Base-by-base conservation (phyloP, 2,329 filamentous ascomycete genomes). In the Phialophora macrospora region DNA sequence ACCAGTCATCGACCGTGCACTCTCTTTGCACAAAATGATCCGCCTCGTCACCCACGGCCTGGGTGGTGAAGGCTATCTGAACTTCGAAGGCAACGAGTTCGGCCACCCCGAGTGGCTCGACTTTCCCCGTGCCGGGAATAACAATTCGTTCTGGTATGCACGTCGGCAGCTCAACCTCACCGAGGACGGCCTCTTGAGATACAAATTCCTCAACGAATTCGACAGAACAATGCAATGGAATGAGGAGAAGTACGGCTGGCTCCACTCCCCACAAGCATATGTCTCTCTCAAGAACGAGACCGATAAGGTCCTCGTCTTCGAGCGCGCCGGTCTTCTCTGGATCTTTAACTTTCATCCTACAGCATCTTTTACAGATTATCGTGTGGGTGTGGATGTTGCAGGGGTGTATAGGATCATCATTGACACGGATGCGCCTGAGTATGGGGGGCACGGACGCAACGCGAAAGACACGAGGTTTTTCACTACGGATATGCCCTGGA, bases 31-130 rank as follows among this genome's bases (percentile, higher is more conserved):
- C 85, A 99, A 99, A 83, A 90, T 99, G 90, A 97, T 99, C 74
- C 90, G 95, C 14, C 87, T 99, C 17, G 82, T 99, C 69, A 98
- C 95, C 1, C 94, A 99, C 76, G 87, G 85, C 49, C 86, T 99
- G 17, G 95, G 95, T 65, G 95, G 95, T 62, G 95, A 99, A 79
- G 95, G 94, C 46, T 99, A 97, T 75, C 90, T 99, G 60, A 99
- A 98, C 81, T 99, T 99, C 73, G 93, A 97, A 80, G 95, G 95
- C 67, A 99, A 99, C 78, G 95, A 99, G 79, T 99, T 99, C 75
- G 95, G 95, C 0, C 95, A 99, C 76, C 95, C 95, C 0, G 95
- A 99, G 79, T 99, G 95, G 95, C 90, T 99, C 46, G 95, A 99
- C 78, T 99, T 99, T 79, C 95, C 95, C 3, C 91, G 95, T 59